Conservation (phyloP, 176 grass and related monocot genomes). For the Leersia perrieri region DNA sequence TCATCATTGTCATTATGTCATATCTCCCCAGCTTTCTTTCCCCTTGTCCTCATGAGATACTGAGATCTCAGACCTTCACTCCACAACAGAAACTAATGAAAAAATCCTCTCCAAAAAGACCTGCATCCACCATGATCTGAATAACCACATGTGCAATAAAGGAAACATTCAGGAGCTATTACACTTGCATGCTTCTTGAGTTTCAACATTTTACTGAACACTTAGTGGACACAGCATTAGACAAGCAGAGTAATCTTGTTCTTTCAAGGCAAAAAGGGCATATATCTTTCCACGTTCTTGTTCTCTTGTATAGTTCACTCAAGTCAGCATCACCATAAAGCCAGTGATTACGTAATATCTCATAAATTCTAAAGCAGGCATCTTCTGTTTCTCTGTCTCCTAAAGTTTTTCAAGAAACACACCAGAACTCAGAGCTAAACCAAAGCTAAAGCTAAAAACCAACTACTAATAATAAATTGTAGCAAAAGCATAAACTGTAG, state of each 20-base stretch:
- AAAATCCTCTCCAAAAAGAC: constrained; percentile 13
- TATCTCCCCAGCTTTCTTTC: constrained; percentile 14
- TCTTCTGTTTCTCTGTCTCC: constrained; percentile 15
- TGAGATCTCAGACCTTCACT: constrained; percentile 13
- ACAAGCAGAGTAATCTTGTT: not conserved
- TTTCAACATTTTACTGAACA: constrained; percentile 17
- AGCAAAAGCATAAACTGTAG: not conserved
- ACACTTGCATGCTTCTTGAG: not conserved
- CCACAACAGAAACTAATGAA: not conserved
- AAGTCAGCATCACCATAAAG: constrained; percentile 23
- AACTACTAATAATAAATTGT: not conserved
- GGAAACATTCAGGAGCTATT: not conserved
- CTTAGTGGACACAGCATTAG: constrained; percentile 18
- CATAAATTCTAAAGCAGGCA: not conserved
- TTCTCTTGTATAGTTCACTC: not conserved
- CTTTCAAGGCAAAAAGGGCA: not conserved
- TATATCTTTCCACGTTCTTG: constrained; percentile 9
- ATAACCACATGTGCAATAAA: constrained; percentile 23
- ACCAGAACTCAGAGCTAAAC: not conserved
- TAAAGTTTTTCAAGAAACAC: constrained; percentile 6
- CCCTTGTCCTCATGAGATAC: not conserved
- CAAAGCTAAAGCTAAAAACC: not conserved
- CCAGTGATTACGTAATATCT: not conserved
- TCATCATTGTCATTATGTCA: constrained; percentile 30
- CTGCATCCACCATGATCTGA: constrained; percentile 17